Evolutionary conservation across 345 rosid genomes (phyloP).

Genomic region (thale cress (Arabidopsis thaliana)): TAIR10.1 NC_003076.8:3666001-3666500

Average conservation of each 20-base stretch:
- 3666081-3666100: conserved; percentile 81
- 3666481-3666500: background rate
- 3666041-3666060: conserved; percentile 68
- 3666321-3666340: conserved; percentile 7
- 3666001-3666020: conserved; percentile 17
- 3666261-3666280: background rate
- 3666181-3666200: conserved; percentile 87
- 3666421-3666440: background rate
- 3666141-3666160: conserved; percentile 78
- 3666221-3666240: conserved; percentile 19
- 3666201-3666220: conserved; percentile 29
- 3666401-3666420: background rate
- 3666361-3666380: background rate
- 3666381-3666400: conserved; percentile 7
- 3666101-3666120: conserved; percentile 64
- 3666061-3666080: conserved; percentile 46
- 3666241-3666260: conserved; percentile 3
- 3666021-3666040: conserved; percentile 73
- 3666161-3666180: conserved; percentile 87
- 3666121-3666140: conserved; percentile 61
- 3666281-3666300: background rate
- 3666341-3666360: background rate
- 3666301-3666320: conserved; percentile 14
- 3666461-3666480: background rate
- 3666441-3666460: conserved; percentile 4